A percentile compares a stretch with the other conserved stretches of the same genome.
These are phyloP conservation scores for Kazachstania viticola DNA, from an alignment of 805 yeast species.

Conservation along the genomic window DNA sequence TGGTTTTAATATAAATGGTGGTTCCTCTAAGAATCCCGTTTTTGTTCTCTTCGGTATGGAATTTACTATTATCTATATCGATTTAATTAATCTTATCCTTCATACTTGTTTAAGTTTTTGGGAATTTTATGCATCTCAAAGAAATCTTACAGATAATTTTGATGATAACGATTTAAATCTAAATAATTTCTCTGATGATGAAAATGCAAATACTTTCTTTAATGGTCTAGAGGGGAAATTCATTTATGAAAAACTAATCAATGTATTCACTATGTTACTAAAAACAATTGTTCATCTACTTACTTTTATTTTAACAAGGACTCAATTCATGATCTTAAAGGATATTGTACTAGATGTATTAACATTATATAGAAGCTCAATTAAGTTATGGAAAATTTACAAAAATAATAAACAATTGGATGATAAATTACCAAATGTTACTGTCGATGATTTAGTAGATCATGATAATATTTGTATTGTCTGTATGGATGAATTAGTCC, in stretches of 20 bases:
- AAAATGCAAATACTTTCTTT: conserved; percentile 3
- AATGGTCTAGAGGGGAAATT: conserved; percentile 59
- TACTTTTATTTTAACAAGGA: conserved; percentile 29
- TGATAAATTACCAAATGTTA: conserved; percentile 49
- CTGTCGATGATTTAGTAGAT: conserved; percentile 50
- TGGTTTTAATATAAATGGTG: no score
- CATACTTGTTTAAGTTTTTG: conserved; percentile 30
- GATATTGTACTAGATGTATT: conserved; percentile 33
- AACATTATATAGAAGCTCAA: conserved; percentile 25
- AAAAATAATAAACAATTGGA: conserved; percentile 51
- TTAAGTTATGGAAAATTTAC: conserved; percentile 30
- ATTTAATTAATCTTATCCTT: conserved; percentile 27
- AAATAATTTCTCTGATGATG: conserved; percentile 4
- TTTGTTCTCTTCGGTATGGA: conserved; percentile 64
- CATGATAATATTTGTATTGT: conserved; percentile 67
- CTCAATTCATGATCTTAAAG: conserved; percentile 39
- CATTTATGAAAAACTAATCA: conserved; percentile 44
- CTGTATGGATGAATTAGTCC: conserved; percentile 81
- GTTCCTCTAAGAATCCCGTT: conserved; percentile 25
- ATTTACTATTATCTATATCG: conserved; percentile 52
- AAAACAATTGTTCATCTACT: conserved; percentile 37
- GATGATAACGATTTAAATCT: not conserved
- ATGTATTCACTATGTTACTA: conserved; percentile 38
- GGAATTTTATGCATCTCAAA: conserved; percentile 33
- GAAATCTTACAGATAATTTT: not conserved